These are phyloP conservation scores for Primulina huaijiensis DNA, from an alignment of 257 asterid species.

Conservation along the genomic window DNA sequence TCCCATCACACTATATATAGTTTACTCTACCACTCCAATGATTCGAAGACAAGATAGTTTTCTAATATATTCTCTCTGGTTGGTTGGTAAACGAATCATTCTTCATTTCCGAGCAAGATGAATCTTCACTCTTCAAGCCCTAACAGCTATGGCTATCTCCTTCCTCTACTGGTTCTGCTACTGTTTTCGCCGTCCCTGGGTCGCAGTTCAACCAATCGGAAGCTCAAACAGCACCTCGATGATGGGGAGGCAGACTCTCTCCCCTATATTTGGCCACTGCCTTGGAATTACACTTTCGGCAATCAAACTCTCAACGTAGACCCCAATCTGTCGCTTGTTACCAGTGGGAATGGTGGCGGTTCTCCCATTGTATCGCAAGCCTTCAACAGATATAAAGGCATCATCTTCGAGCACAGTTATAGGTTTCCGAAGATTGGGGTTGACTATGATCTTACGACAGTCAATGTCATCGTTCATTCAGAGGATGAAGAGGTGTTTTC, in stretches of 20 bases:
- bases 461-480: constrained; percentile 54
- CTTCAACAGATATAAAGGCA: constrained; percentile 58
- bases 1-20: no score
- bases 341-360: constrained; percentile 49
- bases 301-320: constrained; percentile 72
- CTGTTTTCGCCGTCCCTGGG: constrained; percentile 31
- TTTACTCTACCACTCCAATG: no score
- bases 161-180: constrained; percentile 24
- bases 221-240: constrained; percentile 29
- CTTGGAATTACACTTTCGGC: constrained; percentile 64
- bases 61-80: no score
- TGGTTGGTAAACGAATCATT: neutral
- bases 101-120: constrained; percentile 21
- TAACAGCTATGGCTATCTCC: constrained; percentile 10
- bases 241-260: constrained; percentile 32
- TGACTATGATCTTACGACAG: constrained; percentile 48
- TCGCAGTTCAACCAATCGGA: constrained; percentile 40
- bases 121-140: constrained; percentile 22
- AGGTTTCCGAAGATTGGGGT: constrained; percentile 30
- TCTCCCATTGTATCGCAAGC: constrained; percentile 57
- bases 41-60: no score
- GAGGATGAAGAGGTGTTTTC: constrained; percentile 58
- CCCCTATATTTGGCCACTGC: constrained; percentile 78
- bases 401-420: constrained; percentile 51
- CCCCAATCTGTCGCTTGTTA: constrained; percentile 56